phyloP scores from a whole-genome alignment of 257 asterid genomes.

The Knoxia roxburghii region DNA sequence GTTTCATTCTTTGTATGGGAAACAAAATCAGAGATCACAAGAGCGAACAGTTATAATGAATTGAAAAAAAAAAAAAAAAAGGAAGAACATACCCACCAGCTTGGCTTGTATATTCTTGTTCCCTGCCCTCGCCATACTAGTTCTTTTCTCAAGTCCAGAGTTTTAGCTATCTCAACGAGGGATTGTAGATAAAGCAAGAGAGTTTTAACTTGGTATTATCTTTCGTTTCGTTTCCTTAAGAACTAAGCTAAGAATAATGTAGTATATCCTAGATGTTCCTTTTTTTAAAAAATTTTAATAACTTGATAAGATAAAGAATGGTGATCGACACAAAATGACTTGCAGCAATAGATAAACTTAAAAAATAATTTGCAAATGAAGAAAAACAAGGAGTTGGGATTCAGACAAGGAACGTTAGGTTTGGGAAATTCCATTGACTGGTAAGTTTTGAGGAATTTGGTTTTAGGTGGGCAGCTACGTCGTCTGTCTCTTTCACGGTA shows the following conservation, averaged over 20 bases:
- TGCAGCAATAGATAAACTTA: too few species aligned
- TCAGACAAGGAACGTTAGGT: neutral
- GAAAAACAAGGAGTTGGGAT: too few species aligned
- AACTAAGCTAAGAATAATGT: too few species aligned
- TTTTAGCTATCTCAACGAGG: neutral
- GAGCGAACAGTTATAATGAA: neutral
- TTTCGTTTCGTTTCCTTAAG: too few species aligned
- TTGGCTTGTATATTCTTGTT: constrained; percentile 30
- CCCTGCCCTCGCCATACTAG: constrained; percentile 22
- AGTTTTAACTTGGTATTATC: too few species aligned
- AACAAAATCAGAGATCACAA: too few species aligned
- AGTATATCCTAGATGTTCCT: too few species aligned
- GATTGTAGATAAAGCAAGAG: neutral
- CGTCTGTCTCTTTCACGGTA: neutral
- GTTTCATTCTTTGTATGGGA: too few species aligned
- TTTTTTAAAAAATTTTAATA: too few species aligned
- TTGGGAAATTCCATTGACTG: neutral
- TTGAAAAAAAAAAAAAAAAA: neutral
- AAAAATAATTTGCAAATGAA: too few species aligned
- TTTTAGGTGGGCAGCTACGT: neutral
- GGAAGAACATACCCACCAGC: constrained; percentile 28
- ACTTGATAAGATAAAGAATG: too few species aligned
- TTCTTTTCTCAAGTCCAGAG: neutral
- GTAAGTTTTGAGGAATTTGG: neutral
- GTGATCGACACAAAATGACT: too few species aligned